Conservation (phyloP, 1,139 yeast genomes). For the Saccharomycopsis crataegensis region DNA sequence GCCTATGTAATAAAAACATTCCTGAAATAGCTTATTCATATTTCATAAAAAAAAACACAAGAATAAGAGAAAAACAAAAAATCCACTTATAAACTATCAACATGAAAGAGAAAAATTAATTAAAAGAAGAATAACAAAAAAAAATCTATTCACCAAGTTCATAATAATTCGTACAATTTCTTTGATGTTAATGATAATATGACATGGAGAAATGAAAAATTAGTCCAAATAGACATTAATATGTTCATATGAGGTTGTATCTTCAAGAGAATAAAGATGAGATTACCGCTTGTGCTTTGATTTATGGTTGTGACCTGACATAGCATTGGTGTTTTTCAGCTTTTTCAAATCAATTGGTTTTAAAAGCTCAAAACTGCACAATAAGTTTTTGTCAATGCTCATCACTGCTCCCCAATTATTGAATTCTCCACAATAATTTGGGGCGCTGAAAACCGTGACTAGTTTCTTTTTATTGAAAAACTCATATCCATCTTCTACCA, state of each 20-base stretch:
- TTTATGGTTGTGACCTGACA: not conserved
- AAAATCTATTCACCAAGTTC: not conserved
- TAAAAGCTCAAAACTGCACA: conserved; percentile 77
- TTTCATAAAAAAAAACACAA: too few species aligned
- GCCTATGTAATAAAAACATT: too few species aligned
- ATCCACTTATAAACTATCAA: too few species aligned
- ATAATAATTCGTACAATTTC: not conserved
- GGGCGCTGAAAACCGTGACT: conserved; percentile 82
- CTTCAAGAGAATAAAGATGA: too few species aligned
- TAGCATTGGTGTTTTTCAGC: not conserved
- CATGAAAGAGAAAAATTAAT: not conserved
- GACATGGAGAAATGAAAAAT: too few species aligned
- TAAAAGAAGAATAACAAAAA: not conserved
- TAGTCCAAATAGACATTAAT: too few species aligned
- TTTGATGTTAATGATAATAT: not conserved
- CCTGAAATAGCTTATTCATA: too few species aligned
- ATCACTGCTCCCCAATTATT: conserved; percentile 88
- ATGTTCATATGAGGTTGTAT: too few species aligned
- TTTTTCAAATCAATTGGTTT: conserved; percentile 40
- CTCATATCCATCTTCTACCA: conserved; percentile 88
- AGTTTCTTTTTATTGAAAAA: conserved; percentile 70
- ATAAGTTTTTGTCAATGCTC: conserved; percentile 68
- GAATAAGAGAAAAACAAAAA: too few species aligned
- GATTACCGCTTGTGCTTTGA: not conserved
- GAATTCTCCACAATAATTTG: conserved; percentile 88